These are phyloP conservation scores for Sporisorium sorghi DNA, from an alignment of 1,284 basidiomycete species.

Conservation along the genomic window DNA sequence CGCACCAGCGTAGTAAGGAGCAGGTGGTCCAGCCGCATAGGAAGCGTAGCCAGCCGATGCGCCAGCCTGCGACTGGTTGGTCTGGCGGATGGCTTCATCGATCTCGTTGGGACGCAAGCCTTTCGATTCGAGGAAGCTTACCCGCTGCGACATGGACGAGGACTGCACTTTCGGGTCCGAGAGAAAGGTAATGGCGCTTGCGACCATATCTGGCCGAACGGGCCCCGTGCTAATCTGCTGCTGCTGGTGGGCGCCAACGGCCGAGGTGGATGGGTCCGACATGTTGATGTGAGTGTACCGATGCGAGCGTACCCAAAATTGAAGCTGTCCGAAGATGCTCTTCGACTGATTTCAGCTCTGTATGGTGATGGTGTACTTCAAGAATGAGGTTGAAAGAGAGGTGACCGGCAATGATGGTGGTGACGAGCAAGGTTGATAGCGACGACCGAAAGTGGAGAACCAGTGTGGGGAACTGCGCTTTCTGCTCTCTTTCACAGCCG, in stretches of 20 bases:
- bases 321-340: too few relatives aligned
- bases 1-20: constrained; percentile 48
- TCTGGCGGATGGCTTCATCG: constrained; percentile 80
- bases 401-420: background rate
- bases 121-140: constrained; percentile 94
- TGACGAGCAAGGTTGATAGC: background rate
- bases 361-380: background rate
- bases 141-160: constrained; percentile 83
- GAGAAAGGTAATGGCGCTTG: constrained; percentile 65
- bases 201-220: constrained; percentile 63
- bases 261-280: constrained; percentile 52
- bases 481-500: constrained; percentile 27
- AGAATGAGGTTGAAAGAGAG: background rate
- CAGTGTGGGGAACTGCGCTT: constrained; percentile 29
- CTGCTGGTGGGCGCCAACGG: constrained; percentile 34
- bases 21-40: constrained; percentile 34
- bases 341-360: background rate
- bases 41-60: constrained; percentile 29
- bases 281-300: constrained; percentile 15
- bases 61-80: constrained; percentile 32
- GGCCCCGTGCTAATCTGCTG: constrained; percentile 25
- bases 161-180: constrained; percentile 73
- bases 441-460: constrained; percentile 11
- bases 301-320: background rate
- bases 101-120: constrained; percentile 87